These are phyloP conservation scores for Neonectria neomacrospora DNA, from an alignment of 2,329 filamentous ascomycete species.

Conservation along the genomic window DNA sequence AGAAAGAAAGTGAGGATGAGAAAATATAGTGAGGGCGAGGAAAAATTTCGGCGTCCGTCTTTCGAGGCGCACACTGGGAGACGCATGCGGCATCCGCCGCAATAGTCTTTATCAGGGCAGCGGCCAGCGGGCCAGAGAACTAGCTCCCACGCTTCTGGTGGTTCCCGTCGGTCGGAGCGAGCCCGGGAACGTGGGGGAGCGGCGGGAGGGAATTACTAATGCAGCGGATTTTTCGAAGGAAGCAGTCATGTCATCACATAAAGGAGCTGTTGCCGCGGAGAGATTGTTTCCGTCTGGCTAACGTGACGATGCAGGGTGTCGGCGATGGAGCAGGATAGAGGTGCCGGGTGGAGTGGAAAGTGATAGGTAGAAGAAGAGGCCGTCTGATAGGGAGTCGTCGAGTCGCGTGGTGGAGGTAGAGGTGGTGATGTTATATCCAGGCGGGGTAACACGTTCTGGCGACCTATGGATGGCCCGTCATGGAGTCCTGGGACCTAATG, in stretches of 20 bases:
- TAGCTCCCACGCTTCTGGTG: constrained; percentile 28
- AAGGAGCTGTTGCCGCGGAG: constrained; percentile 11
- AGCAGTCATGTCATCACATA: constrained; percentile 24
- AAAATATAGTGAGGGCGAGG: constrained; percentile 21
- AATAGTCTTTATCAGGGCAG: constrained; percentile 39
- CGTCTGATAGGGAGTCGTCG: constrained; percentile 1
- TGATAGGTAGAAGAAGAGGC: not conserved
- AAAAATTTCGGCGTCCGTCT: constrained; percentile 37
- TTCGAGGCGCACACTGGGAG: constrained; percentile 42
- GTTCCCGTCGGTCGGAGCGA: constrained; percentile 25
- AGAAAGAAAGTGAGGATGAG: constrained; percentile 20
- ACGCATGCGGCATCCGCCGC: constrained; percentile 28
- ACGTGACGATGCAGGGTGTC: constrained; percentile 2
- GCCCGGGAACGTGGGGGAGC: constrained; percentile 31
- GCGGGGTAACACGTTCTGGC: constrained; percentile 10
- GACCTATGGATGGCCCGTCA: not conserved
- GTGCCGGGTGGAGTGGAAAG: constrained; percentile 17
- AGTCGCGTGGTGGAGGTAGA: constrained; percentile 6
- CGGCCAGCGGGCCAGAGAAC: constrained; percentile 24
- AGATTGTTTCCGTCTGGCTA: not conserved
- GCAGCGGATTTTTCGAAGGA: constrained; percentile 11
- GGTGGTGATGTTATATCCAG: constrained; percentile 23
- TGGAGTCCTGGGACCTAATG: not conserved
- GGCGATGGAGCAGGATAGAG: constrained; percentile 10
- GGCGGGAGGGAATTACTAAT: constrained; percentile 34